A percentile compares a stretch with the other conserved stretches of the same genome.
Evolutionary conservation across 2,329 filamentous ascomycete genomes (phyloP).

Genomic region (Aquanectria penicillioides): DNA sequence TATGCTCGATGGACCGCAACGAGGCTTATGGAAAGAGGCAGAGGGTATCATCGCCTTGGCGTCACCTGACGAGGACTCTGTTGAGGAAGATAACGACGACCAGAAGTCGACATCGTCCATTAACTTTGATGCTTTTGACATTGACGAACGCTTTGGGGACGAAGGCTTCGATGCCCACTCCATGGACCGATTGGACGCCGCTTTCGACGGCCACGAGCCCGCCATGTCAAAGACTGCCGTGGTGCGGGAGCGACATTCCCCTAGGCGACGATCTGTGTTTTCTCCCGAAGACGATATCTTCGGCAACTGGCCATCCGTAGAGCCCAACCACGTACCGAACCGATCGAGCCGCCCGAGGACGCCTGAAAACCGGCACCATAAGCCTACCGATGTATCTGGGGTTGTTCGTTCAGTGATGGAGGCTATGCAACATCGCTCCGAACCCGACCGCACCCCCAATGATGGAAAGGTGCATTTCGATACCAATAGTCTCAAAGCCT

Average conservation of each 20-base stretch:
- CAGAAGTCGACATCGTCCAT: slow-evolving; percentile 50
- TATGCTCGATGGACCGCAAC: slow-evolving; percentile 68
- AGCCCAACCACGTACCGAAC: slow-evolving; percentile 48
- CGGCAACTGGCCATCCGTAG: slow-evolving; percentile 58
- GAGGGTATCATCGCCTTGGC: slow-evolving; percentile 90
- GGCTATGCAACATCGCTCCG: slow-evolving; percentile 67
- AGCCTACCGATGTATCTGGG: slow-evolving; percentile 53
- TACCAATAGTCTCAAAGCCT: slow-evolving; percentile 73
- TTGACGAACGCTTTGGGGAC: slow-evolving; percentile 57
- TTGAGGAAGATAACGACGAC: slow-evolving; percentile 50
- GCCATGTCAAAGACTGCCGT: slow-evolving; percentile 62
- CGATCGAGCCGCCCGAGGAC: slow-evolving; percentile 55
- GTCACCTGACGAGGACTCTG: slow-evolving; percentile 70
- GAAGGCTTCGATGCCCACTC: slow-evolving; percentile 59
- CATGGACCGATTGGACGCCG: slow-evolving; percentile 55
- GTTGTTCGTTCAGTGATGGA: slow-evolving; percentile 72
- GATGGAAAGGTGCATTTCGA: slow-evolving; percentile 70
- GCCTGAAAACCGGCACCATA: slow-evolving; percentile 48
- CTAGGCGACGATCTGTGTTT: slow-evolving; percentile 69
- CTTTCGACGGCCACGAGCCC: slow-evolving; percentile 54
- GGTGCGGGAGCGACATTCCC: slow-evolving; percentile 62
- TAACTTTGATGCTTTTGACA: slow-evolving; percentile 52
- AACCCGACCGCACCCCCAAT: slow-evolving; percentile 49
- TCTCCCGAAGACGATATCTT: slow-evolving; percentile 75
- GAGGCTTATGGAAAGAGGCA: slow-evolving; percentile 79